phyloP scores from a whole-genome alignment of 306 rosid genomes.

The Luffa aegyptiaca region DNA sequence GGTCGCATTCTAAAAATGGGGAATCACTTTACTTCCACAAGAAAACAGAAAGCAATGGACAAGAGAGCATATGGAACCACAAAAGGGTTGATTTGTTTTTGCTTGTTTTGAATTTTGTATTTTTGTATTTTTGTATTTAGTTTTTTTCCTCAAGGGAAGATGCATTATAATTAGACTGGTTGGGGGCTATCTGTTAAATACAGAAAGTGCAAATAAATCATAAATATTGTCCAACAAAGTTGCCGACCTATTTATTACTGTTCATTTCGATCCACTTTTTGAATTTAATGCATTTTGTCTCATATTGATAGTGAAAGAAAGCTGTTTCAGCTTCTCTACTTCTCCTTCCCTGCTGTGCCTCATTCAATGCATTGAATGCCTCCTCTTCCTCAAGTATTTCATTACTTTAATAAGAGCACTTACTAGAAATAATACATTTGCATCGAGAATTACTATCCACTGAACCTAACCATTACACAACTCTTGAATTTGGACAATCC shows the following conservation, averaged over 20 bases:
- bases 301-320: not conserved
- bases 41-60: not conserved
- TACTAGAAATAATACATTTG: no score
- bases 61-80: not conserved
- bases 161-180: not conserved
- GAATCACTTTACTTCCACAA: not conserved
- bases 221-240: slow-evolving; percentile 24
- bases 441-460: no score
- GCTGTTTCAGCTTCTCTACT: not conserved
- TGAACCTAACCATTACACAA: no score
- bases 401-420: no score
- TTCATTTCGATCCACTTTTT: slow-evolving; percentile 4
- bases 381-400: no score
- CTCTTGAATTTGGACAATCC: no score
- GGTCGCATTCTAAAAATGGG: not conserved
- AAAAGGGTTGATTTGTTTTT: not conserved
- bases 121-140: no score
- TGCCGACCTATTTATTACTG: slow-evolving; percentile 18
- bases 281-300: slow-evolving; percentile 5
- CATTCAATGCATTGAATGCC: not conserved
- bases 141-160: not conserved
- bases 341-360: not conserved
- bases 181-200: not conserved
- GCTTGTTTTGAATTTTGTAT: not conserved
- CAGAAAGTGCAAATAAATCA: not conserved